A percentile compares a stretch with the other conserved stretches of the same genome.
Evolutionary conservation across 2,329 filamentous ascomycete species (phyloP).

Genomic region (Stagonosporopsis chrysanthemi): DNA sequence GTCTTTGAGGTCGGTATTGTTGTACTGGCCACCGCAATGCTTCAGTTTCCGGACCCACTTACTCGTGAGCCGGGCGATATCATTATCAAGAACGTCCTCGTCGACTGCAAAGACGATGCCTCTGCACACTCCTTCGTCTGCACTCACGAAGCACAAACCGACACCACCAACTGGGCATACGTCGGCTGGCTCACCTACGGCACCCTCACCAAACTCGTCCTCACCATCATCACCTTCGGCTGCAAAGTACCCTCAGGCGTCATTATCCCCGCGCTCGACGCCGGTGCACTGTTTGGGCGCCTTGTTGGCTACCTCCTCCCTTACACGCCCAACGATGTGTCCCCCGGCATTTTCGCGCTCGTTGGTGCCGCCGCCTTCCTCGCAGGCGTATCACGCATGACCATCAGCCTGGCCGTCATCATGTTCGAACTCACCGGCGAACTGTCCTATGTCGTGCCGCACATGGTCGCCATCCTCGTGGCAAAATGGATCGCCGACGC

Average conservation of each 20-base stretch:
- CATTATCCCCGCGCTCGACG: constrained; percentile 67
- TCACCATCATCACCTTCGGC: constrained; percentile 67
- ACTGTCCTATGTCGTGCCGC: constrained; percentile 64
- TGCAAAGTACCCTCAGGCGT: constrained; percentile 67
- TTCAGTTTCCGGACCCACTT: constrained; percentile 65
- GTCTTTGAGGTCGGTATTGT: constrained; percentile 65
- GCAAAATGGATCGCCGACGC: constrained; percentile 67
- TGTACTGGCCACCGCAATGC: constrained; percentile 60
- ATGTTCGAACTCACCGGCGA: constrained; percentile 69
- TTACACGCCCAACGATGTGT: constrained; percentile 46
- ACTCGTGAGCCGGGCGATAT: constrained; percentile 64
- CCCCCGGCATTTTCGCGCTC: constrained; percentile 67
- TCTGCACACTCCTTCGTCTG: constrained; percentile 58
- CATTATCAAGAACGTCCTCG: constrained; percentile 64
- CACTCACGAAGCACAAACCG: constrained; percentile 54
- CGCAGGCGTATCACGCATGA: constrained; percentile 66
- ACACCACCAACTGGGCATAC: constrained; percentile 49
- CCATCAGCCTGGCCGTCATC: constrained; percentile 65
- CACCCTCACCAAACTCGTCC: constrained; percentile 61
- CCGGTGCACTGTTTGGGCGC: constrained; percentile 65
- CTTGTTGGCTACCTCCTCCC: constrained; percentile 57
- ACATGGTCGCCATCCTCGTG: constrained; percentile 67
- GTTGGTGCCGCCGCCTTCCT: constrained; percentile 66
- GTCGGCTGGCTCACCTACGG: constrained; percentile 62
- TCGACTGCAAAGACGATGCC: constrained; percentile 57